Evolutionary conservation across 2,329 filamentous ascomycete species (phyloP), one percentile per base, ranked within the genome.

Genomic region (Lachnellula suecica): DNA sequence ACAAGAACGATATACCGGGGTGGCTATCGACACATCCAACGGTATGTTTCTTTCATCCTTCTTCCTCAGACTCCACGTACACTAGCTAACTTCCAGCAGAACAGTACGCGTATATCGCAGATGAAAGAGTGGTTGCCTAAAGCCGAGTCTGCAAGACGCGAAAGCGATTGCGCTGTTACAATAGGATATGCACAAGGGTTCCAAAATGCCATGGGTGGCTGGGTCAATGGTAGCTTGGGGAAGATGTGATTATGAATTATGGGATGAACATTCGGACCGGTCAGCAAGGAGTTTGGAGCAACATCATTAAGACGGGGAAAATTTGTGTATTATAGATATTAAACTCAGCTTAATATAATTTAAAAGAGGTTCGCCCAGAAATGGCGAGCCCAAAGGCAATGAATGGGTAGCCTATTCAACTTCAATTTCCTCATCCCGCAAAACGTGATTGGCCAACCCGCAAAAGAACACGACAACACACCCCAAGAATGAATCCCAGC

Each of bases 11-110:
- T 51, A 75, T 81, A 29, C 88, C 88, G 1, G 84, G 91, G 69
- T 85, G 89, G 72, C 70, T 91, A 61, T 88, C 82, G 64, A 92
- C 89, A 5, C 89, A 93, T 72, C 89, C 89, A 31, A 86, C 85
- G 57, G 82, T 84, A 72, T 54, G 80, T 72, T 3, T n/a, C n/a
- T 9, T 17, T 20, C 3, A 9, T 40, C n/a, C n/a, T n/a, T n/a
- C n/a, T n/a, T n/a, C n/a, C n/a, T n/a, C n/a, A n/a, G n/a, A n/a
- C n/a, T n/a, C n/a, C n/a, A n/a, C n/a, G n/a, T n/a, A n/a, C 6
- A 9, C 3, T 10, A 38, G 19, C 58, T 66, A 25, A 67, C 41
- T 31, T 52, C 24, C 29, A n/a, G 29, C 54, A 83, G 72, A 84
- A 85, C 60, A 75, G 81, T 51, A 82, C 81, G 52, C 74, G 88